Percentiles rank a stretch among this genome's conserved stretches.
phyloP scores from a whole-genome alignment of 2,329 filamentous ascomycete genomes.

The Neonectria faginata region DNA sequence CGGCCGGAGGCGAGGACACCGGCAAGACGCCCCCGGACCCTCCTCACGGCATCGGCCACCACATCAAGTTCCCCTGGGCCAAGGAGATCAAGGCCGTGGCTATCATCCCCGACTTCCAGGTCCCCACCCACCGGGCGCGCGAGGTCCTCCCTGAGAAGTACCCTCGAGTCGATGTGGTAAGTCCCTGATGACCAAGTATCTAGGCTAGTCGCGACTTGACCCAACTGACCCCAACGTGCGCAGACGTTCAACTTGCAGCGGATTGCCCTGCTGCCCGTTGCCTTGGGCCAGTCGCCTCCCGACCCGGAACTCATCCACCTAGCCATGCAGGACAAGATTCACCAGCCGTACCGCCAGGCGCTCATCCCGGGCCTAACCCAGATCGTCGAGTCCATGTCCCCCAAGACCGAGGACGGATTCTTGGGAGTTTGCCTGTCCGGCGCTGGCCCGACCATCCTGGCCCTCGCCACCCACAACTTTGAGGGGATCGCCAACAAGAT shows the following conservation, averaged over 20 bases:
- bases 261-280: slow-evolving; percentile 89
- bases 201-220: background rate
- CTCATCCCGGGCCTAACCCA: slow-evolving; percentile 93
- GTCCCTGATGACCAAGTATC: slow-evolving; percentile 46
- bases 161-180: slow-evolving; percentile 82
- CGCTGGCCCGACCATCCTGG: slow-evolving; percentile 93
- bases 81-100: slow-evolving; percentile 96
- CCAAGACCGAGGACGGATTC: slow-evolving; percentile 85
- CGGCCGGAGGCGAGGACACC: slow-evolving; percentile 91
- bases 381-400: slow-evolving; percentile 91
- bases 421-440: slow-evolving; percentile 95
- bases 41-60: slow-evolving; percentile 93
- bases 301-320: slow-evolving; percentile 95
- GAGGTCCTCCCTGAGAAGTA: slow-evolving; percentile 86
- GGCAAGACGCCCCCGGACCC: slow-evolving; percentile 87
- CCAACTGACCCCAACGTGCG: slow-evolving; percentile 32
- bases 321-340: slow-evolving; percentile 98
- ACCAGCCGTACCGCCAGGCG: slow-evolving; percentile 93
- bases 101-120: slow-evolving; percentile 95
- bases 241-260: slow-evolving; percentile 92
- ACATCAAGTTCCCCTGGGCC: slow-evolving; percentile 95
- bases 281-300: slow-evolving; percentile 88
- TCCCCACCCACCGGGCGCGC: slow-evolving; percentile 91
- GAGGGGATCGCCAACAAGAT: slow-evolving; percentile 85
- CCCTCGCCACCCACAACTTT: slow-evolving; percentile 91